phyloP scores from a whole-genome alignment of 495 filamentous ascomycete species.

The Podospora pseudopauciseta region DNA sequence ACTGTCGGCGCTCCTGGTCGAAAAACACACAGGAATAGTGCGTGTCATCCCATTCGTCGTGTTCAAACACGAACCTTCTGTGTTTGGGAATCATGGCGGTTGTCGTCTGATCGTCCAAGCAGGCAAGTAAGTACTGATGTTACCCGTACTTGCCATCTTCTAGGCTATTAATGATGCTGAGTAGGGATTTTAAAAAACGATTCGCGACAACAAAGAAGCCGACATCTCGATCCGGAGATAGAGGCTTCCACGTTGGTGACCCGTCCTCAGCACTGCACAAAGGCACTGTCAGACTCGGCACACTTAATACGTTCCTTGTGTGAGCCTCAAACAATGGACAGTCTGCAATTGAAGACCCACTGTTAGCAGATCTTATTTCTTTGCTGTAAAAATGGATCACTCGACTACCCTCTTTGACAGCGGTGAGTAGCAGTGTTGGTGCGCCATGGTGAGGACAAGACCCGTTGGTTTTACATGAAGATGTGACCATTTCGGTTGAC shows the following conservation, averaged over 20 bases:
- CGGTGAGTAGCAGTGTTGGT: too few species aligned
- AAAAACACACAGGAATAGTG: background rate
- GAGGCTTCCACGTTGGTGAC: too few species aligned
- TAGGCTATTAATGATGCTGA: background rate
- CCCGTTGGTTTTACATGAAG: too few species aligned
- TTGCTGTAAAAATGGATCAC: background rate
- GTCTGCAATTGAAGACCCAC: background rate
- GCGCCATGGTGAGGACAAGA: too few species aligned
- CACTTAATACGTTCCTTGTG: background rate
- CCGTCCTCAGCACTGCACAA: background rate
- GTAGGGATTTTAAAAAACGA: background rate
- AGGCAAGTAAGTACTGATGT: too few species aligned
- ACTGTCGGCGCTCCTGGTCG: background rate
- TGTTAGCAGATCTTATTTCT: background rate
- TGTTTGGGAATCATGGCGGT: background rate
- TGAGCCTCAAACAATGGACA: background rate
- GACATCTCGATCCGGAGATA: background rate
- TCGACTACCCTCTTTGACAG: background rate
- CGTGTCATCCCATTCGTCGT: background rate
- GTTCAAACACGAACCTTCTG: background rate
- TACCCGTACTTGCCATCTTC: background rate
- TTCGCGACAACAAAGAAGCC: background rate
- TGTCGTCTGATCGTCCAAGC: background rate
- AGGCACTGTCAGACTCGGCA: background rate
- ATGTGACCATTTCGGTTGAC: too few species aligned